phyloP scores from a whole-genome alignment of 345 rosid species.

The Lenwebbia sp. region DNA sequence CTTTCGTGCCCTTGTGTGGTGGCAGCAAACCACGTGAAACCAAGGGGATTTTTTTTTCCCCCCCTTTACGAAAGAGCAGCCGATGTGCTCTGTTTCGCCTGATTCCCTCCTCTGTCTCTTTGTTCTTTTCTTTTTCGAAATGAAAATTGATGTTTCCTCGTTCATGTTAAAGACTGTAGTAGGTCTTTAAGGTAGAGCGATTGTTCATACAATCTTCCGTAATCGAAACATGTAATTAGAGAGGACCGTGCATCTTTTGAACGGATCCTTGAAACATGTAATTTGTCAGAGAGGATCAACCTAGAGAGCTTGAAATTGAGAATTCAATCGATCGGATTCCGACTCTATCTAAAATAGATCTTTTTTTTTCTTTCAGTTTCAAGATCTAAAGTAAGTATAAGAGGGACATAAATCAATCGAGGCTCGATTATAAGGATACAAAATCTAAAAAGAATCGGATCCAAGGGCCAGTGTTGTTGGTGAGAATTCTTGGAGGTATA shows the following conservation, averaged over 20 bases:
- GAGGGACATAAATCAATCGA: background rate
- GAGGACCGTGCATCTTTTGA: background rate
- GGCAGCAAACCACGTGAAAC: background rate
- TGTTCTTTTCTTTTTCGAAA: background rate
- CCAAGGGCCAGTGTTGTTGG: background rate
- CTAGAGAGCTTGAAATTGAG: background rate
- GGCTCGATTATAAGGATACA: background rate
- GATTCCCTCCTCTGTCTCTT: background rate
- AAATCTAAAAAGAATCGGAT: background rate
- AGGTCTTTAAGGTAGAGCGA: background rate
- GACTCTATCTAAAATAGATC: background rate
- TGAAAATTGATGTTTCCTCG: background rate
- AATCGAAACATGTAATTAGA: background rate
- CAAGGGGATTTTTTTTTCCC: background rate
- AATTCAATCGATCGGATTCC: background rate
- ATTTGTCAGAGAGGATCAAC: fast-evolving
- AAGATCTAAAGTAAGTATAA: background rate
- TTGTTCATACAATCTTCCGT: background rate
- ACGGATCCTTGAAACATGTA: background rate
- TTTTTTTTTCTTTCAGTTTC: background rate
- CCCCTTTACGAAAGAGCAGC: background rate
- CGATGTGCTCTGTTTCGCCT: background rate
- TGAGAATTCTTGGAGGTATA: background rate
- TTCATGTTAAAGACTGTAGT: background rate
- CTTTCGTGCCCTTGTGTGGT: background rate